Evolutionary conservation across 345 rosid genomes (phyloP).

Genomic region (Aethionema arabicum): DNA sequence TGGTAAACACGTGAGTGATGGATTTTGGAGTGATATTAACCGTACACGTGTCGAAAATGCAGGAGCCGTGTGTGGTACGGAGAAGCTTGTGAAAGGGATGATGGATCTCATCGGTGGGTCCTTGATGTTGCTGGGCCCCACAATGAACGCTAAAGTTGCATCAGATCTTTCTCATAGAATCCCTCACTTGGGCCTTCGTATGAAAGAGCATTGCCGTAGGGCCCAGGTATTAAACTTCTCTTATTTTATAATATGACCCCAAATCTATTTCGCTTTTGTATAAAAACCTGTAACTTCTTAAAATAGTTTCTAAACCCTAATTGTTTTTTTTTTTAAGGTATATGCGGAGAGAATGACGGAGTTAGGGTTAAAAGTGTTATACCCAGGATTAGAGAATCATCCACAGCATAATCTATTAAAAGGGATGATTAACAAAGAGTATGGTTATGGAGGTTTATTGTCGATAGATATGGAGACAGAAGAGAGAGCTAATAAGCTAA

Average conservation of each 20-base stretch:
- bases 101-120: slow-evolving; percentile 94
- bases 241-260: too few relatives aligned
- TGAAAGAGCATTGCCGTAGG: slow-evolving; percentile 82
- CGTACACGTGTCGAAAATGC: slow-evolving; percentile 37
- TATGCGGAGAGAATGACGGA: slow-evolving; percentile 69
- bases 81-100: slow-evolving; percentile 78
- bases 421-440: slow-evolving; percentile 60
- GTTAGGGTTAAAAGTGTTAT: slow-evolving; percentile 68
- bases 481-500: slow-evolving; percentile 74
- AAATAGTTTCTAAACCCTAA: too few relatives aligned
- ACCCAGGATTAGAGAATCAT: slow-evolving; percentile 86
- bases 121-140: slow-evolving; percentile 88
- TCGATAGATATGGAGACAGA: slow-evolving; percentile 85
- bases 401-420: slow-evolving; percentile 68
- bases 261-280: too few relatives aligned
- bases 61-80: slow-evolving; percentile 95
- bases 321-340: too few relatives aligned
- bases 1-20: slow-evolving; percentile 18
- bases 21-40: background rate
- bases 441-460: slow-evolving; percentile 83
- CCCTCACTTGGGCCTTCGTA: slow-evolving; percentile 80
- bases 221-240: slow-evolving; percentile 42
- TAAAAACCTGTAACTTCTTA: too few relatives aligned
- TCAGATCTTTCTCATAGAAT: slow-evolving; percentile 81
- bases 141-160: slow-evolving; percentile 96